Evolutionary conservation across 2,329 filamentous ascomycete genomes (phyloP), one percentile per base, ranked within the genome.

Genomic region (Apiospora sp.): DNA sequence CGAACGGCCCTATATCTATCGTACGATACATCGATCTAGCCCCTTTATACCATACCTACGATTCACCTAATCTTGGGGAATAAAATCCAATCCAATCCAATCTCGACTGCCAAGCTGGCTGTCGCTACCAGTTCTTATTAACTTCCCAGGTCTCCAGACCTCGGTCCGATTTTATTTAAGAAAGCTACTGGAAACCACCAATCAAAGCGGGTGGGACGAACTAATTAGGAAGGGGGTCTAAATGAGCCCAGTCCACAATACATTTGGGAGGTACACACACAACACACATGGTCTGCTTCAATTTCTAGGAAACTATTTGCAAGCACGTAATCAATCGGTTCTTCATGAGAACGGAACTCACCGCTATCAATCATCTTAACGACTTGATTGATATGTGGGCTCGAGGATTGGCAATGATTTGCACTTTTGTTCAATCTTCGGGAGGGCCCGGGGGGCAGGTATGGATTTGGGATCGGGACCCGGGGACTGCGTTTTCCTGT

Each of bases 221-320:
- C 54, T 61, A 61, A 61, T 61, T 61, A 34, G 54, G 54, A 61
- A 61, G 27, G 51, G 51, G 37, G 37, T 41, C 51, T 58, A 58
- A 34, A 34, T 34, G 51, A 34, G 51, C 27, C 48, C 54, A 61
- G 6, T n/a, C 54, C 27, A 61, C 54, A 34, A 37, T 48, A 19
- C 7, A 22, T 8, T 2, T 14, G 7, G 16, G 10, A 2, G 27
- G 54, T 41, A 10, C 37, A 10, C 37, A 41, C 37, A 41, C 37
- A 41, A 41, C 8, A 41, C 37, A 10, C 37, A 5, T 41, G 37
- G 37, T 41, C 37, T 41, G 37, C 8, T 34, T 22, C 51, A 27
- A 3, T 22, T 37, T 22, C 27, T 49, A 16, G 7, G 1, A 16
- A 4, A 4, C 43, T 14, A 14, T 22, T 46, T 46, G 44, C 44